Conservation (phyloP, 306 rosid genomes). For the Senna siamea region DNA sequence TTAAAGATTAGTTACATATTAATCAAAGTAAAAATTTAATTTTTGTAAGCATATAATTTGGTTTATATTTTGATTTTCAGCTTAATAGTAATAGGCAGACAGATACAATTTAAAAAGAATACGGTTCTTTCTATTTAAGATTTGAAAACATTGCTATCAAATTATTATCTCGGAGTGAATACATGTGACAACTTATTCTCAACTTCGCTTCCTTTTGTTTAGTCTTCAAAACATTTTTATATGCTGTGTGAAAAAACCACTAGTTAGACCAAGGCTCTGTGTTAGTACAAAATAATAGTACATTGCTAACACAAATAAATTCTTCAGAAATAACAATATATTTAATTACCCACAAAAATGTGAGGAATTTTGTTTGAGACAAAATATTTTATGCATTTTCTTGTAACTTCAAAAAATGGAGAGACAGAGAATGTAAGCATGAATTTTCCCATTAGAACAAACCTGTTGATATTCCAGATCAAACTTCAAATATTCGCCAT, state of each 20-base stretch:
- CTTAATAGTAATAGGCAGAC: slow-evolving; percentile 14
- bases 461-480: slow-evolving; percentile 92
- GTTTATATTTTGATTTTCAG: background rate
- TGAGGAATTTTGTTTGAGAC: background rate
- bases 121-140: background rate
- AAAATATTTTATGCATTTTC: background rate
- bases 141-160: background rate
- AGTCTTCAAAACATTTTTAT: background rate
- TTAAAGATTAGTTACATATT: background rate
- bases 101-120: slow-evolving; percentile 5
- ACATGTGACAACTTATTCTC: background rate
- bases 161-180: background rate
- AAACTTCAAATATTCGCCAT: slow-evolving; percentile 73
- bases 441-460: slow-evolving; percentile 8
- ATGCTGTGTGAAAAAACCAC: background rate
- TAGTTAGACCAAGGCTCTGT: background rate
- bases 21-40: background rate
- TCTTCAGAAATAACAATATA: background rate
- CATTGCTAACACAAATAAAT: background rate
- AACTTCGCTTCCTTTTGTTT: background rate
- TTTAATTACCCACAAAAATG: background rate
- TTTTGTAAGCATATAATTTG: background rate
- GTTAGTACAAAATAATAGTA: background rate
- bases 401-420: background rate
- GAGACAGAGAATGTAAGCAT: background rate